Percentiles rank a stretch among this genome's conserved stretches.
Conservation (phyloP, 345 rosid species). For the Pistacia atlantica region DNA sequence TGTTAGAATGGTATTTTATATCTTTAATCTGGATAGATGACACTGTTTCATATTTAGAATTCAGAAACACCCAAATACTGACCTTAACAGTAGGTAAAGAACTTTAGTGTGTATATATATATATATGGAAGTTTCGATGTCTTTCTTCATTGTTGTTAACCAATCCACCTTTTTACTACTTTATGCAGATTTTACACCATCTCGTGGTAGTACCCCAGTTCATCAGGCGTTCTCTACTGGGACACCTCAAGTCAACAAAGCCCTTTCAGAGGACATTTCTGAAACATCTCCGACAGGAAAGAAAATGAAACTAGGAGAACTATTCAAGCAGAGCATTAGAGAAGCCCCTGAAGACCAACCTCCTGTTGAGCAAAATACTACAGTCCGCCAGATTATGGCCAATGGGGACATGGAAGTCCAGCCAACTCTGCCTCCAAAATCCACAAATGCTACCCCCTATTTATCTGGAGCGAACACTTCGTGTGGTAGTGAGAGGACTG, state of each 20-base stretch:
- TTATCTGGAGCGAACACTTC: slow-evolving; percentile 56
- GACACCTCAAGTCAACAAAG: slow-evolving; percentile 39
- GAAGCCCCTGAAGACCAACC: slow-evolving; percentile 48
- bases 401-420: slow-evolving; percentile 30
- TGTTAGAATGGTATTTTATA: neutral
- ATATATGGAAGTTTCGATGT: neutral
- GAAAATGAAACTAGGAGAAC: slow-evolving; percentile 80
- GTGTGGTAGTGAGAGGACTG: slow-evolving; percentile 50
- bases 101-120: too few relatives aligned
- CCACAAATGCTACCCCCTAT: slow-evolving; percentile 48
- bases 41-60: neutral
- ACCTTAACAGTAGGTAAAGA: neutral
- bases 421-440: slow-evolving; percentile 40
- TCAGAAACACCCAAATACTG: neutral
- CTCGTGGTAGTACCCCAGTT: slow-evolving; percentile 82
- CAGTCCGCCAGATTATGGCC: slow-evolving; percentile 18
- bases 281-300: slow-evolving; percentile 48
- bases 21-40: neutral
- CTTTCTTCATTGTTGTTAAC: neutral
- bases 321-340: slow-evolving; percentile 60
- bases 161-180: neutral
- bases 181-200: slow-evolving; percentile 86
- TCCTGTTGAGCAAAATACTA: slow-evolving; percentile 29
- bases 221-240: slow-evolving; percentile 54
- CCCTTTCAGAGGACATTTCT: slow-evolving; percentile 33